phyloP scores from a whole-genome alignment of 352 stramenopile species.

The Phytophthora chlamydospora region DNA sequence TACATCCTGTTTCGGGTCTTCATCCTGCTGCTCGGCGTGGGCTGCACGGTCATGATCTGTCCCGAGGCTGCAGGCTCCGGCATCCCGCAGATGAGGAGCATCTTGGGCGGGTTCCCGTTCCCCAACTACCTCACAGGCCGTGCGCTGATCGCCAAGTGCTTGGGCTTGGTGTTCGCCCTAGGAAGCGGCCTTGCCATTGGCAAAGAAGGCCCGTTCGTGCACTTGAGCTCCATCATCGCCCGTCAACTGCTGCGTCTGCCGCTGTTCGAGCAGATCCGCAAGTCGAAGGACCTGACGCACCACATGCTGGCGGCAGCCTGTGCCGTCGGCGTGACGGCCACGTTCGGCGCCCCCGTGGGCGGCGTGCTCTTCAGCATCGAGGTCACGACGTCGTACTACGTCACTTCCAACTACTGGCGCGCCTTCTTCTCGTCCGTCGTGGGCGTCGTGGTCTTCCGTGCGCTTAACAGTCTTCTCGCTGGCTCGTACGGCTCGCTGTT shows the following conservation, averaged over 20 bases:
- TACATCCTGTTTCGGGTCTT: conserved; percentile 65
- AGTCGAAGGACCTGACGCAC: conserved; percentile 66
- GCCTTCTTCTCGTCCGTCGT: conserved; percentile 91
- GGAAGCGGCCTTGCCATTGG: conserved; percentile 76
- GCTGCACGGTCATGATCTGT: conserved; percentile 63
- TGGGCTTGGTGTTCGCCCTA: conserved; percentile 66
- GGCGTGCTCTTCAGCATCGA: conserved; percentile 83
- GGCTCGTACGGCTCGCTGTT: conserved; percentile 78
- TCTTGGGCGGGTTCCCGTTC: conserved; percentile 73
- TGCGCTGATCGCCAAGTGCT: conserved; percentile 69
- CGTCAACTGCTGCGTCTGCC: conserved; percentile 62
- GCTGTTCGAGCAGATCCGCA: conserved; percentile 65
- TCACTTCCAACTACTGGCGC: conserved; percentile 90
- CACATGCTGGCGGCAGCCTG: conserved; percentile 73
- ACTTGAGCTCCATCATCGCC: conserved; percentile 79
- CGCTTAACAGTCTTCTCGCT: conserved; percentile 65
- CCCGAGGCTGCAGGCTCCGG: conserved; percentile 70
- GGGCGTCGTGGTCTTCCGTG: conserved; percentile 84
- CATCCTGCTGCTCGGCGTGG: conserved; percentile 67
- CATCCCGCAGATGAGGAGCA: conserved; percentile 83
- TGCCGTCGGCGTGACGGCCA: conserved; percentile 80
- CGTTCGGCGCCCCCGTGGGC: conserved; percentile 78
- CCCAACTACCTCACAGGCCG: conserved; percentile 66
- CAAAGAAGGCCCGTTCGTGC: conserved; percentile 84
- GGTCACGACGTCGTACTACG: conserved; percentile 89